Percentiles rank a stretch among this genome's conserved stretches.
These are phyloP conservation scores for Hymenoscyphus occultus DNA, from an alignment of 2,329 filamentous ascomycete species.

Conservation along the genomic window DNA sequence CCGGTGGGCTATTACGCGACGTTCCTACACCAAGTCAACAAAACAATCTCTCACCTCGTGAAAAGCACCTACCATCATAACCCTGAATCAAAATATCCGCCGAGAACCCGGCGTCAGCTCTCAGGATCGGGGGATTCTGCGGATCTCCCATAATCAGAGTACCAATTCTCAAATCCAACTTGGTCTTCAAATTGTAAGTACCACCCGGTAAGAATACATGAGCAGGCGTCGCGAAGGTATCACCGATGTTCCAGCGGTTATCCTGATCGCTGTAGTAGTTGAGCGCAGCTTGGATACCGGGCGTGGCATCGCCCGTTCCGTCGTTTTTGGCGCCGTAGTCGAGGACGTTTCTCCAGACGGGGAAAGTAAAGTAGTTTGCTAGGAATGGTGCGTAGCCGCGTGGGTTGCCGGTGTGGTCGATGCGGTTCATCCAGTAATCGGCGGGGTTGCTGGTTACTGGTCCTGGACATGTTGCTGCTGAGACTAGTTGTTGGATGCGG, in stretches of 20 bases:
- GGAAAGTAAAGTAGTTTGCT: conserved; percentile 37
- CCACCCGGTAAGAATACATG: conserved; percentile 5
- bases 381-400: conserved; percentile 4
- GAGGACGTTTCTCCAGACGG: conserved; percentile 58
- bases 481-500: not conserved
- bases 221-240: not conserved
- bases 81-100: conserved; percentile 27
- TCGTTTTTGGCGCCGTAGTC: conserved; percentile 68
- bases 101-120: conserved; percentile 63
- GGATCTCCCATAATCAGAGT: conserved; percentile 70
- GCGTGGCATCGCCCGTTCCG: conserved; percentile 61
- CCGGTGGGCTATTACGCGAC: not conserved
- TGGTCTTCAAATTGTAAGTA: not conserved
- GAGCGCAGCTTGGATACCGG: conserved; percentile 68
- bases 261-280: not conserved
- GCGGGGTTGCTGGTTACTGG: not conserved
- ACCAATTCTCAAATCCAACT: not conserved
- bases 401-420: conserved; percentile 8
- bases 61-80: conserved; percentile 15
- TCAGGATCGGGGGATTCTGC: conserved; percentile 65
- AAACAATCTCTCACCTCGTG: not conserved
- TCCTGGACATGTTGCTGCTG: conserved; percentile 4
- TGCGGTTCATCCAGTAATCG: conserved; percentile 1
- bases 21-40: not conserved
- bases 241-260: not conserved